Base-by-base conservation (phyloP, 805 yeast genomes). In the Teunomyces gatunensis region DNA sequence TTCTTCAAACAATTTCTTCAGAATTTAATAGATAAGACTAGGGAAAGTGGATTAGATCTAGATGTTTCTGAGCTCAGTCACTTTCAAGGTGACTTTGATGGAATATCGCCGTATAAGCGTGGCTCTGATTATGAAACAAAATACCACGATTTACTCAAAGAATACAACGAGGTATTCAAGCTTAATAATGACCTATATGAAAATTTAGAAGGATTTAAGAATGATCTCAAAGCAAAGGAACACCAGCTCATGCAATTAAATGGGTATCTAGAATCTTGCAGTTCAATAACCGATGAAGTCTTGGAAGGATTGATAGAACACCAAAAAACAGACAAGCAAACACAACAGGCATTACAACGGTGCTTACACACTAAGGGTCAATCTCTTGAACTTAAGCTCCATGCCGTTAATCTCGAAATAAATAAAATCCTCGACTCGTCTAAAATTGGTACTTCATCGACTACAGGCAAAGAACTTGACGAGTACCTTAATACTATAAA, bases 1-100 rank as follows among this genome's bases (percentile, higher is more conserved):
- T 61, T 71, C 42, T 68, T 71, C 60, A 69, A 68, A 51, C 67
- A 68, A 47, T 71, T 72, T 44, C 54, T 73, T 3, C 76, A 71
- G 42, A 66, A 64, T 41, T 44, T 73, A 7, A 64, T 71, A 27
- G 50, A 49, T 39, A 51, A 45, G 25, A 44, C 50, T 4, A 44
- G 44, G 25, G 40, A 43, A 41, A 18, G 34, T 28, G 20, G 44
- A 18, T n/a, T 29, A 13, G 13, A 39, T 20, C 29, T 59, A 17
- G 60, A 57, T 32, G 36, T 52, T 27, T 55, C 47, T 9, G 67
- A 63, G n/a, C 51, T 63, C 25, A 45, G 56, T 5, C 47, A 51
- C 11, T 53, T 63, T 21, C 65, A 61, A 21, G 49, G 49, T 32
- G 52, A 54, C 33, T 47, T 53, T 17, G 46, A 47, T 20, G 55